A percentile compares a stretch with the other conserved stretches of the same genome.
Evolutionary conservation across 306 rosid species (phyloP).

Genomic region (Fragaria nilgerrensis): DNA sequence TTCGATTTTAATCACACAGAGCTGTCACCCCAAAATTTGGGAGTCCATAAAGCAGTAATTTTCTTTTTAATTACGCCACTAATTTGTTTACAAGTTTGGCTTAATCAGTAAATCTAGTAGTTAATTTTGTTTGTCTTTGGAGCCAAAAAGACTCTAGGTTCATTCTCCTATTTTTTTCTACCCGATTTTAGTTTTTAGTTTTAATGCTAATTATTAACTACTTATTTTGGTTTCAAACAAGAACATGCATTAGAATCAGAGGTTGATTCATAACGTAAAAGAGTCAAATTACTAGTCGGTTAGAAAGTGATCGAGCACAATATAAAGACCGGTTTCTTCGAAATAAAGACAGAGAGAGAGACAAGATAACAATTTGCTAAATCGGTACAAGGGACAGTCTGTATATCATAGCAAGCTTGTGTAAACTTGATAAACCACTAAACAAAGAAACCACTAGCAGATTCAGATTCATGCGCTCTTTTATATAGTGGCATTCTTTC

Average conservation of each 20-base stretch:
- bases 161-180: not conserved
- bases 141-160: not conserved
- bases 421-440: not conserved
- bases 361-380: not conserved
- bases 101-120: not conserved
- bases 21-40: not conserved
- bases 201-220: not conserved
- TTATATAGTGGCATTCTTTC: slow-evolving; percentile 5
- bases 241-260: not conserved
- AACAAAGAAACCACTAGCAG: not conserved
- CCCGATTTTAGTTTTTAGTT: not conserved
- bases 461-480: not conserved
- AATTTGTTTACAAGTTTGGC: not conserved
- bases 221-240: not conserved
- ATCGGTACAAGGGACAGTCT: not conserved
- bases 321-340: not conserved
- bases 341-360: not conserved
- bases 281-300: not conserved
- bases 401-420: slow-evolving; percentile 4
- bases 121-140: not conserved
- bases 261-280: not conserved
- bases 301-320: not conserved
- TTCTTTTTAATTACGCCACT: not conserved
- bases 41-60: not conserved
- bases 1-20: not conserved